Conservation (phyloP, 2,329 filamentous ascomycete genomes). For the Chaetomium strumarium region DNA sequence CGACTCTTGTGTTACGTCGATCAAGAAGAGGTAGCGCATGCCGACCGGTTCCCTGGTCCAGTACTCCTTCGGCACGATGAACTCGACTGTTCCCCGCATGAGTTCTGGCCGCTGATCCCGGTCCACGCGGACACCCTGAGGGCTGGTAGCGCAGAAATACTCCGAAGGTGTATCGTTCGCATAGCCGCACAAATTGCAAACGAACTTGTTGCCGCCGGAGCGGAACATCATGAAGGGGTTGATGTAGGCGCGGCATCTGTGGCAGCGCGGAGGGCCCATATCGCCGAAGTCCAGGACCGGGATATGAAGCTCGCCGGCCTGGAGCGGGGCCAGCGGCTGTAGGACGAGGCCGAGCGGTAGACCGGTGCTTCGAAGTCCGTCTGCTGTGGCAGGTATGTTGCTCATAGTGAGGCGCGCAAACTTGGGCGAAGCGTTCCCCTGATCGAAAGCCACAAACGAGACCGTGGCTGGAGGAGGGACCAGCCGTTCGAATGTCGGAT, state of each 20-base stretch:
- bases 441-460: constrained; percentile 89
- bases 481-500: constrained; percentile 92
- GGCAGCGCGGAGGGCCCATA: constrained; percentile 79
- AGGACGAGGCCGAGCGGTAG: constrained; percentile 82
- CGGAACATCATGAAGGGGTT: constrained; percentile 99
- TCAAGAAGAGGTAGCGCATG: constrained; percentile 80
- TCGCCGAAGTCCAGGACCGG: constrained; percentile 96
- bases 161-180: constrained; percentile 89
- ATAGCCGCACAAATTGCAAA: constrained; percentile 97
- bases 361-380: constrained; percentile 72
- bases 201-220: constrained; percentile 89
- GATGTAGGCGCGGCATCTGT: constrained; percentile 91
- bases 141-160: constrained; percentile 89
- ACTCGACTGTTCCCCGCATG: constrained; percentile 88
- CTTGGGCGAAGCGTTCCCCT: constrained; percentile 94
- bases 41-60: constrained; percentile 93
- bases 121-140: constrained; percentile 80
- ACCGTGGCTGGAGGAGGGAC: constrained; percentile 82
- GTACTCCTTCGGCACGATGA: constrained; percentile 95
- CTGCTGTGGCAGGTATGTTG: constrained; percentile 78
- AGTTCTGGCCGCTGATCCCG: constrained; percentile 84
- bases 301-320: constrained; percentile 78
- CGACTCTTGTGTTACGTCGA: constrained; percentile 89
- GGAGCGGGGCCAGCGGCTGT: constrained; percentile 78
- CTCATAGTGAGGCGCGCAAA: constrained; percentile 88